Evolutionary conservation across 2,329 filamentous ascomycete genomes (phyloP).

Genomic region (Microcyclospora pomicola): DNA sequence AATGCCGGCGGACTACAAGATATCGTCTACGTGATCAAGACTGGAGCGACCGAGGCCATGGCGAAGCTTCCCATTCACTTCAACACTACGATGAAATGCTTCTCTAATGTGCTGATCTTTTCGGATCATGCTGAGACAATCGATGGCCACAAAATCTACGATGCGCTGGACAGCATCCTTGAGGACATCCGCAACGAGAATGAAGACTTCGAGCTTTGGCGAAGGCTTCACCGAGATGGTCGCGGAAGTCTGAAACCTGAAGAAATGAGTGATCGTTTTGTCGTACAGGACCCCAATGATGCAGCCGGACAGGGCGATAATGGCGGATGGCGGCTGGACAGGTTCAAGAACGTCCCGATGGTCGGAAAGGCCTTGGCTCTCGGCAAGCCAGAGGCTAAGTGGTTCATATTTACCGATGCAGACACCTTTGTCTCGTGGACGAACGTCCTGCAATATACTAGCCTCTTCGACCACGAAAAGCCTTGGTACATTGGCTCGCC

Average conservation of each 20-base stretch:
- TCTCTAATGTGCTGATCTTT: conserved; percentile 41
- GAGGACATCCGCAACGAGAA: conserved; percentile 11
- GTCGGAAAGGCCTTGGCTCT: conserved; percentile 22
- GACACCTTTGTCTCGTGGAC: conserved; percentile 42
- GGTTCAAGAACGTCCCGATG: conserved; percentile 27
- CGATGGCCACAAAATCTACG: conserved; percentile 22
- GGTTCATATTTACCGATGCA: conserved; percentile 44
- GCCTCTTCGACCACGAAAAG: conserved; percentile 31
- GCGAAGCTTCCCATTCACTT: conserved; percentile 41
- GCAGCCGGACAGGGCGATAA: conserved; percentile 3
- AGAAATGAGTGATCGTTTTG: conserved; percentile 5
- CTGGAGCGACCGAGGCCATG: conserved; percentile 40
- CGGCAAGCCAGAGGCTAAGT: conserved; percentile 32
- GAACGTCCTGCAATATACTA: conserved; percentile 38
- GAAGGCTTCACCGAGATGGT: conserved; percentile 14
- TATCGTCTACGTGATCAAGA: conserved; percentile 41
- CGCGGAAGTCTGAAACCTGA: conserved; percentile 14
- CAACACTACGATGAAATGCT: conserved; percentile 38
- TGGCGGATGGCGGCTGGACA: conserved; percentile 21
- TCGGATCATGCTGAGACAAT: conserved; percentile 41
- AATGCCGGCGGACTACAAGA: conserved; percentile 16
- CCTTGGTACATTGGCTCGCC: conserved; percentile 40
- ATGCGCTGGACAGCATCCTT: conserved; percentile 19
- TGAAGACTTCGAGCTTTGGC: conserved; percentile 22
- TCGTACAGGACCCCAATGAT: conserved; percentile 2